Conservation (phyloP, 2,329 filamentous ascomycete genomes). For the Chaetomium strumarium region DNA sequence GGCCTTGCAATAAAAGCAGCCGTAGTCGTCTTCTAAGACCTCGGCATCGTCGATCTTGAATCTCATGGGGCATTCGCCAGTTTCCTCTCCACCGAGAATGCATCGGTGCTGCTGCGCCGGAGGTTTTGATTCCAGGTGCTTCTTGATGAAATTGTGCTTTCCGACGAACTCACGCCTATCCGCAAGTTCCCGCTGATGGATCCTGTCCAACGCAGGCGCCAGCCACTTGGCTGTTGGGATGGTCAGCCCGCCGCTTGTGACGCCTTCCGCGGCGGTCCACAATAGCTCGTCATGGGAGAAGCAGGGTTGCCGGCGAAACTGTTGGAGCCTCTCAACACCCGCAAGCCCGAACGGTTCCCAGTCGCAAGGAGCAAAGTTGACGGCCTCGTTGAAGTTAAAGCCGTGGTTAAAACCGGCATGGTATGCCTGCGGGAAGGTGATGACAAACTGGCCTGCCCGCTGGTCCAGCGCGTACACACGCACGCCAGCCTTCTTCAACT, state of each 20-base stretch:
- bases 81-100: conserved; percentile 41
- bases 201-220: conserved; percentile 74
- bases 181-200: conserved; percentile 65
- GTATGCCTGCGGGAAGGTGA: conserved; percentile 95
- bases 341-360: conserved; percentile 91
- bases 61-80: conserved; percentile 51
- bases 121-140: conserved; percentile 44
- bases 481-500: conserved; percentile 87
- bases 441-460: conserved; percentile 88
- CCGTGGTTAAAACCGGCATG: conserved; percentile 98
- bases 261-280: conserved; percentile 79
- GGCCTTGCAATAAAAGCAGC: conserved; percentile 85
- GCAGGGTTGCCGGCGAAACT: conserved; percentile 86
- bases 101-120: conserved; percentile 52
- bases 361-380: conserved; percentile 92
- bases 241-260: conserved; percentile 55
- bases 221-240: conserved; percentile 96
- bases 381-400: conserved; percentile 98
- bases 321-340: conserved; percentile 78
- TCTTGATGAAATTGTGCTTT: conserved; percentile 25
- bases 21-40: conserved; percentile 84
- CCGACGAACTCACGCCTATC: conserved; percentile 62
- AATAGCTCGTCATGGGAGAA: conserved; percentile 96
- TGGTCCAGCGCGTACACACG: conserved; percentile 94
- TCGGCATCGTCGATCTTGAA: conserved; percentile 66